phyloP scores from a whole-genome alignment of 495 filamentous ascomycete species.

The Penicillium subrubescens region DNA sequence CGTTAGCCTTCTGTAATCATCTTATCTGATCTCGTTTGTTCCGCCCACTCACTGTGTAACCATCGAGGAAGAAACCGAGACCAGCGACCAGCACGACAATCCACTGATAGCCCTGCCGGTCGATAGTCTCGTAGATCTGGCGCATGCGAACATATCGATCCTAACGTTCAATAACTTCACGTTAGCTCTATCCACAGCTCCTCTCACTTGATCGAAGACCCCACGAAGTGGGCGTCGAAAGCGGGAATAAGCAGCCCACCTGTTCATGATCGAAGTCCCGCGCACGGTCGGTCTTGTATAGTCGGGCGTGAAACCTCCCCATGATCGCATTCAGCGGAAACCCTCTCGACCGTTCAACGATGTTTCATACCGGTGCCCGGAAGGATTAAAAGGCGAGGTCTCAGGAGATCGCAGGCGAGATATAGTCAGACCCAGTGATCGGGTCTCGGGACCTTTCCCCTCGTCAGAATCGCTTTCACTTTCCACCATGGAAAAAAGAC shows the following conservation, averaged over 20 bases:
- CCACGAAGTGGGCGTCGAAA: neutral
- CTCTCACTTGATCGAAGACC: neutral
- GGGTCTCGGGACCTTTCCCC: neutral
- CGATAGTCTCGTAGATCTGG: conserved; percentile 53
- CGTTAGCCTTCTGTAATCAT: conserved; percentile 5
- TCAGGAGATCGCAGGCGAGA: conserved; percentile 8
- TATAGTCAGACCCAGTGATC: neutral
- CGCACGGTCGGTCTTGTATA: conserved; percentile 53
- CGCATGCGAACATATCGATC: conserved; percentile 52
- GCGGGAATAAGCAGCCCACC: conserved; percentile 22
- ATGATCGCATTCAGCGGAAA: conserved; percentile 21
- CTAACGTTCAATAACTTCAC: conserved; percentile 19
- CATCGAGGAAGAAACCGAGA: conserved; percentile 69
- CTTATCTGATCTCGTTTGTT: neutral
- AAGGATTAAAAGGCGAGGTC: conserved; percentile 2
- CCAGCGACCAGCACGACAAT: conserved; percentile 60
- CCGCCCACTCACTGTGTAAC: conserved; percentile 57
- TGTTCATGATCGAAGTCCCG: conserved; percentile 54
- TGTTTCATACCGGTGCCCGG: neutral
- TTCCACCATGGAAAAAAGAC: neutral
- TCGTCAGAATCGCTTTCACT: neutral
- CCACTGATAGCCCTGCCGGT: conserved; percentile 50
- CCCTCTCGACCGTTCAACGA: neutral
- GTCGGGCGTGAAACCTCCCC: conserved; percentile 41
- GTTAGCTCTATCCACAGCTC: neutral